Evolutionary conservation across 1,284 basidiomycete species (phyloP), one percentile per base, ranked within the genome.

Genomic region (Irpex sp.): DNA sequence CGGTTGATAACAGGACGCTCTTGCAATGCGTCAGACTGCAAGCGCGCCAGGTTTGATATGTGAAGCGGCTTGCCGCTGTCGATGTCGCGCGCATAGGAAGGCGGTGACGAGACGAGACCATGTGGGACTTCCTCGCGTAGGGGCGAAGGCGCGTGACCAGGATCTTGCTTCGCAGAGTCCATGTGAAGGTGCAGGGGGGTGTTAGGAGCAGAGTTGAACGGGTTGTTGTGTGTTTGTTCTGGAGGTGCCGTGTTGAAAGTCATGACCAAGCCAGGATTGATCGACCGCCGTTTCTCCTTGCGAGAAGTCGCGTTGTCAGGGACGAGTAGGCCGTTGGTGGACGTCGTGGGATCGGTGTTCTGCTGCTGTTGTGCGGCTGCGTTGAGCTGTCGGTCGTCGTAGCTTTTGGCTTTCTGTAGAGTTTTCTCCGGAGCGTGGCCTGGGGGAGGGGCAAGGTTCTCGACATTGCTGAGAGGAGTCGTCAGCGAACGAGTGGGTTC

Each of bases 371-470:
- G 33, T 7, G 47, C 75, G 63, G 81, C 73, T 33, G 78, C 67
- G 65, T 83, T 78, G 54, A 83, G 72, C 6, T 82, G 81, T 23
- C 80, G 79, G 61, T 84, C 83, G 63, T 88, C 86, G 62, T 82
- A 84, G 66, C 83, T 87, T 66, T 80, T 83, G 53, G 83, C 76
- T 47, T 82, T 78, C 54, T 71, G 76, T 63, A 73, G 67, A 42
- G 61, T 58, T 52, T 66, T 63, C 53, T 59, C 63, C 14, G 61
- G 28, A 14, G 54, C 56, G 53, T 70, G 68, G 8, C 62, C 62
- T 3, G 74, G 70, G 5, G 72, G 14, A 1, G 28, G 23, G 28
- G 63, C 54, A 21, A 72, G 66, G 18, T 65, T 67, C 55, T 70
- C 69, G 58, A 66, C 62, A 28, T 63, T 62, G 23, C 59, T 58